Base-by-base conservation (phyloP, 441 rosid species). In the Biscutella laevigata region DNA sequence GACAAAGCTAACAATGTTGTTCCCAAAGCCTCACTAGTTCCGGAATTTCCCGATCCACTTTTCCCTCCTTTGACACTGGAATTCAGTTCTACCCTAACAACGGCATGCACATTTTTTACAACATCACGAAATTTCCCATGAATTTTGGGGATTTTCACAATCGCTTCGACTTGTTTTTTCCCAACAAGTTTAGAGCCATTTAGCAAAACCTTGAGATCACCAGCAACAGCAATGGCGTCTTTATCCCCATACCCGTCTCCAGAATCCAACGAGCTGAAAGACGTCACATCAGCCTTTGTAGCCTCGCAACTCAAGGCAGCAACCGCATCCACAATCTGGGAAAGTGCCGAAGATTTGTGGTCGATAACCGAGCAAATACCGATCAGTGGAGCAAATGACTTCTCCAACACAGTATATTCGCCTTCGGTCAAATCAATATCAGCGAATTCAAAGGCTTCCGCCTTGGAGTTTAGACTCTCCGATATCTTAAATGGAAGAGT, bases 251-350 rank as follows among this genome's bases (percentile, higher is more conserved):
- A 72, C 14, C 94, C 96, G 54, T 88, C 95, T 0, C 94, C 98
- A 2, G 77, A 75, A 62, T 86, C 94, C 67, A 75, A 57, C 16
- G 59, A 63, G 55, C 72, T 70, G 39, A 86, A 86, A 12, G 72
- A 77, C 21, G 65, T 40, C 5, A 79, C 66, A 16, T 83, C 75
- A 30, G 71, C 83, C 39, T 68, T 76, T 0, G 64, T 52, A 13
- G 82, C 95, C 70, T 88, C 96, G 12, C 94, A 84, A 6, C 94
- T 86, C 71, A 92, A 65, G 1, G 96, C 94, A 34, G 86, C 83
- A 26, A 76, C 79, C 2, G 77, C 84, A 25, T 84, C 84, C 1
- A 73, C 66, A 45, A 86, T 62, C 27, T 73, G 64, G 1, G 79
- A 69, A 47, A 92, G 55, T 41, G 75, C 61, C 17, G 81, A 57